Base-by-base conservation (phyloP, 1,284 basidiomycete species). In the Ustilago tritici region DNA sequence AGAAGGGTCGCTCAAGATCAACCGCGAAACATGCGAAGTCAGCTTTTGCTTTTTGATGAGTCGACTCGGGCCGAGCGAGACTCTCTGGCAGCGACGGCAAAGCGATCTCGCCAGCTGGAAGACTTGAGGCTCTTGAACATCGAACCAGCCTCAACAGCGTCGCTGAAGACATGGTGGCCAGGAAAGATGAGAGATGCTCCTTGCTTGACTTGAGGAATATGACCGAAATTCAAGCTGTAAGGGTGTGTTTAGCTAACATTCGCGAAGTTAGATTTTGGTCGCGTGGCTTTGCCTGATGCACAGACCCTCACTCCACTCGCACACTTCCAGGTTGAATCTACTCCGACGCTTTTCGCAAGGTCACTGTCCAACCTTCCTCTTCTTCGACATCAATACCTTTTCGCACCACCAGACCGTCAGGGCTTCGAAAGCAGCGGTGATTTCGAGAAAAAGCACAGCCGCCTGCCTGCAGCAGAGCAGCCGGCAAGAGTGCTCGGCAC, bases 21-120 rank as follows among this genome's bases (percentile, higher is more conserved):
- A 17, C 23, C 35, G 23, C 23, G n/a, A n/a, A 59, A 38, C 34
- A 49, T 34, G 56, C 47, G 43, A 32, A 58, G 56, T 58, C 56
- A 58, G 56, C 56, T 12, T 32, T 32, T 0, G 17, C 23, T 46
- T 32, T 19, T 46, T 34, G 12, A 23, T 56, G n/a, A 19, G 43
- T 46, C 19, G n/a, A 19, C 8, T 58, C 43, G 56, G 56, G 17
- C 43, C 43, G 56, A 58, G 35, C 23, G 23, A 28, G 23, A 28
- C 23, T 28, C 23, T 28, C 23, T 28, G 23, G 23, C 23, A 28
- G 23, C 23, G 23, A 28, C 23, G 23, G 23, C 23, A 28, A 28
- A 28, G 23, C 2, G 23, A 28, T 28, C 23, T 28, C 23, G 23
- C 23, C 23, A 28, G 23, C 23, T 28, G 23, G 23, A 28, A 28